Evolutionary conservation across 163 green algal species (phyloP).

Genomic region (Scenedesmus sp.): DNA sequence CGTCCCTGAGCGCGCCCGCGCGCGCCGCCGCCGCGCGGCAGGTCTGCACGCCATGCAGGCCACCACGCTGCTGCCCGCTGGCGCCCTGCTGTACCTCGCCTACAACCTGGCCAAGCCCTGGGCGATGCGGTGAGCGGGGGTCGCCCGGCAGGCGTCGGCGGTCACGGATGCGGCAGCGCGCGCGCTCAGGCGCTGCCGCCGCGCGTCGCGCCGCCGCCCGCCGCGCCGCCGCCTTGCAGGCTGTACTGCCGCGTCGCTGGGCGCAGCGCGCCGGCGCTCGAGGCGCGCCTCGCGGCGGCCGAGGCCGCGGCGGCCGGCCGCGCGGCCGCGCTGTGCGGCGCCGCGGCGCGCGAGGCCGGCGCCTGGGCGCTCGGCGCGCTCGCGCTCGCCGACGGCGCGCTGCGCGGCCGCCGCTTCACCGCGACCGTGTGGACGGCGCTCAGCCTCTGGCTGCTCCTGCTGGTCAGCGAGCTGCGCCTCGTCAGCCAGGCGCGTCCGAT

Average conservation of each 20-base stretch:
- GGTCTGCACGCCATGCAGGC: slow-evolving; percentile 40
- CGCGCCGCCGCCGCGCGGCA: too few species aligned
- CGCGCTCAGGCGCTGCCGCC: background rate
- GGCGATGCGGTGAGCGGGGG: slow-evolving; percentile 5
- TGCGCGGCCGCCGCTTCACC: slow-evolving; percentile 19
- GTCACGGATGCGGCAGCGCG: background rate
- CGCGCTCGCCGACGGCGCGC: slow-evolving; percentile 7
- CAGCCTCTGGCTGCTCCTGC: slow-evolving; percentile 38
- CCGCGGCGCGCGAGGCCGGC: background rate
- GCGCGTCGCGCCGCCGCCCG: background rate
- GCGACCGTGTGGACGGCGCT: background rate
- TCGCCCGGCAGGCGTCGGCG: background rate
- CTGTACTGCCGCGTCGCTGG: background rate
- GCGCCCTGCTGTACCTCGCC: slow-evolving; percentile 17
- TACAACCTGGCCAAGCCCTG: slow-evolving; percentile 44
- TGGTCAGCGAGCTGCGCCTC: slow-evolving; percentile 44
- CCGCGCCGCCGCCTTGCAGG: background rate
- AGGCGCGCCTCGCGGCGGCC: background rate
- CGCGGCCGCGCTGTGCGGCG: background rate
- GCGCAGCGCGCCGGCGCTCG: background rate
- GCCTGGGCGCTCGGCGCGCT: slow-evolving; percentile 12
- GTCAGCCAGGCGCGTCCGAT: slow-evolving; percentile 8
- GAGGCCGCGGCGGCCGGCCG: slow-evolving; percentile 15
- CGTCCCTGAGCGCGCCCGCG: too few species aligned
- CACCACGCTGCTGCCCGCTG: slow-evolving; percentile 26